Evolutionary conservation across 768 basidiomycete genomes (phyloP).

Genomic region (Hirschioporus abietinus): DNA sequence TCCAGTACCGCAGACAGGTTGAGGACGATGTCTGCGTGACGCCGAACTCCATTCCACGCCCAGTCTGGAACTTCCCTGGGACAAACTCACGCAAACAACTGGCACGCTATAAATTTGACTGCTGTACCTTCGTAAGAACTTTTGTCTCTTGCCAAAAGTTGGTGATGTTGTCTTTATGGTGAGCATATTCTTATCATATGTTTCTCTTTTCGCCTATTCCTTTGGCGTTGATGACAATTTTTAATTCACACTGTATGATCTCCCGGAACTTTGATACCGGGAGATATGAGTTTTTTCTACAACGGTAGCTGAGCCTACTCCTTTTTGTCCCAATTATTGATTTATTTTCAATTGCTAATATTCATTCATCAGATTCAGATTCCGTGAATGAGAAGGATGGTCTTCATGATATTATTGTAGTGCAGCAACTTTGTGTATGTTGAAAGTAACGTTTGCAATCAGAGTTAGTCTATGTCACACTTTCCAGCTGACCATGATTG

Average conservation of each 20-base stretch:
- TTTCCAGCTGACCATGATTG: not conserved
- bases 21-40: slow-evolving; percentile 1
- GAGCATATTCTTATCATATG: slow-evolving; percentile 13
- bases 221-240: slow-evolving; percentile 44
- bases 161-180: slow-evolving; percentile 8
- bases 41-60: slow-evolving; percentile 1
- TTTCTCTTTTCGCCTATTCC: slow-evolving; percentile 11
- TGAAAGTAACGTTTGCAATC: not conserved
- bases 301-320: slow-evolving; percentile 74
- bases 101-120: slow-evolving; percentile 10
- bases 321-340: slow-evolving; percentile 6
- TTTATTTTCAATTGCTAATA: slow-evolving; percentile 6
- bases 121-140: not conserved
- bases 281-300: slow-evolving; percentile 62
- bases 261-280: slow-evolving; percentile 32
- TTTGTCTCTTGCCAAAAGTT: not conserved
- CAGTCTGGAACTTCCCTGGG: slow-evolving; percentile 8
- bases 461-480: not conserved
- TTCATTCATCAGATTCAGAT: slow-evolving; percentile 8
- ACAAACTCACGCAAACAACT: slow-evolving; percentile 6
- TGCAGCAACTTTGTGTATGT: not conserved
- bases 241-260: slow-evolving; percentile 78
- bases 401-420: not conserved
- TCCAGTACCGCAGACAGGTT: not conserved
- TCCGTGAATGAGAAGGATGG: not conserved